Evolutionary conservation across 2,329 filamentous ascomycete species (phyloP).

Genomic region (Diaporthe ilicicola): DNA sequence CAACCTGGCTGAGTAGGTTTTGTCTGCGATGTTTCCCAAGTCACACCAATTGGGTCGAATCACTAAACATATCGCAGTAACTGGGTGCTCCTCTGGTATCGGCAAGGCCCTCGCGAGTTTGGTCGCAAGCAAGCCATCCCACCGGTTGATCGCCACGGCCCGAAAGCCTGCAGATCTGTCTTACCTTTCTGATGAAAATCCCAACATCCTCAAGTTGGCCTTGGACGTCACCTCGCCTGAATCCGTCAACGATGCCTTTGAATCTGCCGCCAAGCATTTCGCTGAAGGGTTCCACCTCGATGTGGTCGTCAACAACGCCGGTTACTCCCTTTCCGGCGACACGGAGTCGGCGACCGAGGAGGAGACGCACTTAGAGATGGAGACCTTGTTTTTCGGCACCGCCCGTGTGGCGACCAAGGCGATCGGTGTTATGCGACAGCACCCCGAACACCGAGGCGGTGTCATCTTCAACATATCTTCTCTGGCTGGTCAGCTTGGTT

Average conservation of each 20-base stretch:
- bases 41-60: no score
- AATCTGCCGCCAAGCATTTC: no score
- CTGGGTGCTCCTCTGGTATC: constrained; percentile 59
- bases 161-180: constrained; percentile 52
- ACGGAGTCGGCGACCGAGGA: constrained; percentile 37
- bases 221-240: constrained; percentile 55
- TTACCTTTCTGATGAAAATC: constrained; percentile 51
- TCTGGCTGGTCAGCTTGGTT: constrained; percentile 33
- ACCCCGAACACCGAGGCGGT: constrained; percentile 35
- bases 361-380: constrained; percentile 37
- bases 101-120: constrained; percentile 50
- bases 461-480: constrained; percentile 41
- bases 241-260: constrained; percentile 48
- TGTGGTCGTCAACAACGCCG: constrained; percentile 48
- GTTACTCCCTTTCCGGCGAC: constrained; percentile 52
- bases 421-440: constrained; percentile 40
- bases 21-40: no score
- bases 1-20: no score
- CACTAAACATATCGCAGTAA: no score
- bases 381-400: constrained; percentile 43
- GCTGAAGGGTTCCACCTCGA: constrained; percentile 42
- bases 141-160: constrained; percentile 57
- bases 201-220: constrained; percentile 53
- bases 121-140: constrained; percentile 47
- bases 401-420: constrained; percentile 38